These are phyloP conservation scores for Solanum virginianum DNA, from an alignment of 257 asterid species.

Conservation along the genomic window DNA sequence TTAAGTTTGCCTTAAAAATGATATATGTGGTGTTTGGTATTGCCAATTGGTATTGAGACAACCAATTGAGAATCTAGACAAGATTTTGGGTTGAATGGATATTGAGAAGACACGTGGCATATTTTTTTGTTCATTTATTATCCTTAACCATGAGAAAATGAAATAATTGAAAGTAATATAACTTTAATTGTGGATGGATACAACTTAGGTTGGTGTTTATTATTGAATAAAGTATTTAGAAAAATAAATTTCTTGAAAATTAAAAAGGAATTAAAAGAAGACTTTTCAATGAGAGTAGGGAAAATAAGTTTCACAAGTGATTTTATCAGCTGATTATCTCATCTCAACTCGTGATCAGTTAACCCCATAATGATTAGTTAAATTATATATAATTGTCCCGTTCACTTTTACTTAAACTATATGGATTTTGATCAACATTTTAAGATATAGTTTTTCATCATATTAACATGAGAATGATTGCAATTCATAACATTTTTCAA, in stretches of 20 bases:
- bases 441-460: no score
- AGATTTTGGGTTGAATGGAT: background rate
- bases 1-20: slow-evolving; percentile 1
- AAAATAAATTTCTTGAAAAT: background rate
- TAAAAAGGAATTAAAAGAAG: no score
- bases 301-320: background rate
- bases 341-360: background rate
- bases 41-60: slow-evolving; percentile 1
- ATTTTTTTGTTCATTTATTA: background rate
- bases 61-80: background rate
- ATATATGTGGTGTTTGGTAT: slow-evolving; percentile 8
- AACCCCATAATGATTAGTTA: background rate
- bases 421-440: no score
- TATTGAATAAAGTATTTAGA: background rate
- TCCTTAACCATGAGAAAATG: background rate
- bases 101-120: background rate
- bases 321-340: background rate
- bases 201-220: background rate
- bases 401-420: no score
- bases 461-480: no score
- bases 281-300: no score
- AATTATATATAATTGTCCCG: background rate
- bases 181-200: background rate
- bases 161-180: background rate
- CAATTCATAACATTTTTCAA: no score